Evolutionary conservation across 2,329 filamentous ascomycete species (phyloP), one percentile per base, ranked within the genome.

Genomic region (Penicillium sp.): DNA sequence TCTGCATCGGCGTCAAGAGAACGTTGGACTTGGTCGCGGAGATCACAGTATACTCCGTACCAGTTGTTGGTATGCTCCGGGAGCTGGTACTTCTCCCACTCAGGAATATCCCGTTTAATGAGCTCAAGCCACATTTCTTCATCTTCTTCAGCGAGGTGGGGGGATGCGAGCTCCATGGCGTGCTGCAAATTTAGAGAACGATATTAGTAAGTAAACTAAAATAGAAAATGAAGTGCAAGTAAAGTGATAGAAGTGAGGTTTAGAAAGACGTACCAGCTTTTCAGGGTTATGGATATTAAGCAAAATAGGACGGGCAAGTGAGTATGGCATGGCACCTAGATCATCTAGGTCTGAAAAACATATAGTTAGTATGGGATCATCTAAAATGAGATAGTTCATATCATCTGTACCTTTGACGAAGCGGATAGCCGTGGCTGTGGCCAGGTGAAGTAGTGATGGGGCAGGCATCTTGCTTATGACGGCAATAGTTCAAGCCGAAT

Each of bases 41-140:
- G 87, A 62, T 86, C 85, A 62, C 82, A 79, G 77, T 95, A 97
- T 15, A 95, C 81, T 55, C 88, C 86, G 71, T 88, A 86, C 92
- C 92, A 97, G 59, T 86, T 86, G 37, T 80, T 79, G 0, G 88
- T 85, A 61, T 90, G 82, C 55, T 82, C 81, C 0, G 90, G 89
- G 25, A 85, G 79, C 64, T 87, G 84, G 27, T 85, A 83, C 69
- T 89, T 86, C 42, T 86, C 80, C 73, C 86, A 88, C 56, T 84
- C 78, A 2, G 86, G 86, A 61, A 96, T 90, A 67, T 96, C 87
- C 48, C 86, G 85, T 51, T 85, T 83, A 73, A 97, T 94, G 68
- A 97, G 84, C 29, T 84, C 83, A 42, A 86, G 76, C 93, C 93
- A 97, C 60, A 93, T 79, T 66, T 92, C 89, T 21, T 79, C 82